These are phyloP conservation scores for Chrysosporium queenslandicum DNA, from an alignment of 2,329 filamentous ascomycete genomes.

Conservation along the genomic window DNA sequence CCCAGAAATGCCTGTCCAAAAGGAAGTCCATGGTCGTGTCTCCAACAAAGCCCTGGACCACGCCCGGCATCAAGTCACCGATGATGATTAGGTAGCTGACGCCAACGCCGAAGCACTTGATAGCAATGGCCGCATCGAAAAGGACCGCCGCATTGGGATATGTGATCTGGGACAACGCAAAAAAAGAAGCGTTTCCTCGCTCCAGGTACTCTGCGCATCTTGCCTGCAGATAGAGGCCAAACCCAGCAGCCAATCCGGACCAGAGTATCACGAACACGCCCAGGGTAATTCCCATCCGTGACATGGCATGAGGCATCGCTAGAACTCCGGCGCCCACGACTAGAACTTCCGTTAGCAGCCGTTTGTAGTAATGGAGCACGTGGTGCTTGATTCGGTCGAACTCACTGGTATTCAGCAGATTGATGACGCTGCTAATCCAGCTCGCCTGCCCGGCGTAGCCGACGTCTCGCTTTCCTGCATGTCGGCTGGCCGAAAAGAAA, in stretches of 20 bases:
- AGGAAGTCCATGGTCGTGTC: constrained; percentile 59
- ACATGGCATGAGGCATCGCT: constrained; percentile 90
- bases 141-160: constrained; percentile 93
- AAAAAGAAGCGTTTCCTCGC: constrained; percentile 79
- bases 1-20: constrained; percentile 89
- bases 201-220: constrained; percentile 90
- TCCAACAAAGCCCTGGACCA: constrained; percentile 68
- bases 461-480: constrained; percentile 57
- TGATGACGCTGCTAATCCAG: constrained; percentile 85
- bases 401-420: constrained; percentile 87
- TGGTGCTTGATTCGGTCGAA: constrained; percentile 29
- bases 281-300: constrained; percentile 85
- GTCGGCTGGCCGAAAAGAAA: constrained; percentile 16
- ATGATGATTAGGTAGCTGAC: constrained; percentile 99
- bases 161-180: constrained; percentile 90
- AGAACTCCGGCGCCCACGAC: constrained; percentile 90
- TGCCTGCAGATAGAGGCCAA: constrained; percentile 89
- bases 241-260: constrained; percentile 79
- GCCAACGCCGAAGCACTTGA: constrained; percentile 96
- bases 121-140: constrained; percentile 89
- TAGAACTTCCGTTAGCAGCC: constrained; percentile 29
- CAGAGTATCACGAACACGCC: constrained; percentile 78
- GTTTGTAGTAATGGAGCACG: constrained; percentile 5
- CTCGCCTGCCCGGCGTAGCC: constrained; percentile 65
- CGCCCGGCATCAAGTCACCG: constrained; percentile 93